Base-by-base conservation (phyloP, 2,329 filamentous ascomycete genomes). In the Penicillium sp. region DNA sequence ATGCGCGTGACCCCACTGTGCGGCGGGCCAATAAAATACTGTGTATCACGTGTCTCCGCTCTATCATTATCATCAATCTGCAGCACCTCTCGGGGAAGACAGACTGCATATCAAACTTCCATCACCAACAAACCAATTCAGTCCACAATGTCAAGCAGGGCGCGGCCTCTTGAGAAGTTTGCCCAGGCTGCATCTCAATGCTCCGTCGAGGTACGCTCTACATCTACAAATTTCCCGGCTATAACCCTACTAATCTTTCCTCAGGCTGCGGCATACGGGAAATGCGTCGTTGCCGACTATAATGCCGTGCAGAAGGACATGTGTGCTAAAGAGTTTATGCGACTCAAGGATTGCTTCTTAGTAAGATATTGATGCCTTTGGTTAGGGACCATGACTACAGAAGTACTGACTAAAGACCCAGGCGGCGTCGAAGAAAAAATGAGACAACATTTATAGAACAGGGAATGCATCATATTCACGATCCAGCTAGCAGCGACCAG, bases 271-370 rank as follows among this genome's bases (percentile, higher is more conserved):
- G 79, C 83, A 12, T 99, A 97, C 68, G 94, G 93, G 63, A 92
- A 91, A 79, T 99, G 94, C 71, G 86, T 99, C 62, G 83, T 93
- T 51, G 84, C 85, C 40, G 93, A 97, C 69, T 97, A 96, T 75
- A 93, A 93, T 68, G 84, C 91, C 3, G 84, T 96, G 3, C 83
- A 91, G 65, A 96, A 96, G 69, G 90, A 97, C 69, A 94, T 94
- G 79, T 99, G 94, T 68, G 80, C 81, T 4, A 85, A 84, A 57
- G 91, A 97, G 68, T 97, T 99, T 64, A 78, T 94, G 73, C 85
- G 78, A 62, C 72, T 97, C 49, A 96, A 96, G 71, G 81, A 96
- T 63, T 97, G 93, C 69, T 96, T 91, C 68, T 67, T 95, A 67
- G 92, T 96, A 79, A 66, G 82, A 63, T 38, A 18, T 5, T 35